A percentile compares a stretch with the other conserved stretches of the same genome.
Evolutionary conservation across 1,139 yeast species (phyloP).

Genomic region (Candida dubliniensis): DNA sequence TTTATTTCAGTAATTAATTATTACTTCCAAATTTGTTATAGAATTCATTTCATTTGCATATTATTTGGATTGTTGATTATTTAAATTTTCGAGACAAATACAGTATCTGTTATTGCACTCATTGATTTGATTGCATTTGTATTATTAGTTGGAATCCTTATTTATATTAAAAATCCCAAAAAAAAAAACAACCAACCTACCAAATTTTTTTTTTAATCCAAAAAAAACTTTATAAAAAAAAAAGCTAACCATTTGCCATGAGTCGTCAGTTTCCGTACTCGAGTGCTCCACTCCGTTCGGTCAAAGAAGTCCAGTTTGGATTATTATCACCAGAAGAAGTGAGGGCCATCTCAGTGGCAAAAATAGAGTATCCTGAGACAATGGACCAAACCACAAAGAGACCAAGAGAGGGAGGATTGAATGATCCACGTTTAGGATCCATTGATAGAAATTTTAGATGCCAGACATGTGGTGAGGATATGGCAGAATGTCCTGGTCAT

Average conservation of each 20-base stretch:
- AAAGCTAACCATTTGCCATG: slow-evolving; percentile 22
- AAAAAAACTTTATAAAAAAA: slow-evolving; percentile 1
- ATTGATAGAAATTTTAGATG: slow-evolving; percentile 96
- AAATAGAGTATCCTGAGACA: slow-evolving; percentile 96
- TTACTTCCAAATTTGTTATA: background rate
- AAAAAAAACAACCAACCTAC: slow-evolving; percentile 5
- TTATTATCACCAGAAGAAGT: slow-evolving; percentile 96
- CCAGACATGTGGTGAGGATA: slow-evolving; percentile 98
- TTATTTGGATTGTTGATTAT: too few species aligned
- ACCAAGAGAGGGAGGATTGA: slow-evolving; percentile 95
- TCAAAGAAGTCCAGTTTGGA: slow-evolving; percentile 98
- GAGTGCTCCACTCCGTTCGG: slow-evolving; percentile 94
- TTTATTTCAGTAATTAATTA: background rate
- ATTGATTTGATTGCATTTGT: slow-evolving; percentile 6
- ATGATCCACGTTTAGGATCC: slow-evolving; percentile 95
- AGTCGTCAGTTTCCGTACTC: slow-evolving; percentile 83
- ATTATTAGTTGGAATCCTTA: background rate
- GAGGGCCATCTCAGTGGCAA: slow-evolving; percentile 94
- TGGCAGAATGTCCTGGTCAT: slow-evolving; percentile 99
- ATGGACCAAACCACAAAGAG: slow-evolving; percentile 96
- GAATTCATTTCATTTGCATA: slow-evolving; percentile 1
- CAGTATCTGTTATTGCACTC: slow-evolving; percentile 1
- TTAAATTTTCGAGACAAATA: background rate
- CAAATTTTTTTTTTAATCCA: slow-evolving; percentile 3
- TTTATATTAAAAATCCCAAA: slow-evolving; percentile 4